Conservation (phyloP, 805 yeast species). For the Yarrowia divulgata region DNA sequence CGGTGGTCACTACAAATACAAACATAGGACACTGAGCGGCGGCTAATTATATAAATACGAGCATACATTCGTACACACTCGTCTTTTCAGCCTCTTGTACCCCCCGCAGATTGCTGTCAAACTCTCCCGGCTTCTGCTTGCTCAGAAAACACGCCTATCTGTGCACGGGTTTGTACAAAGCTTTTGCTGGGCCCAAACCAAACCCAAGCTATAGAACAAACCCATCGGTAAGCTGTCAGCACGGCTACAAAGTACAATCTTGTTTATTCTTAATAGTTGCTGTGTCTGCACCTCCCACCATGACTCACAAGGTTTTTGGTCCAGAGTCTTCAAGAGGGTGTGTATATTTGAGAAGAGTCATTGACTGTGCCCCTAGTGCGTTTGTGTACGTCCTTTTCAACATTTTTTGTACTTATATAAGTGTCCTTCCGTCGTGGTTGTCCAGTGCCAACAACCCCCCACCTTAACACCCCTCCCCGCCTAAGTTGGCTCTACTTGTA, state of each 20-base stretch:
- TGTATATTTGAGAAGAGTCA: too few relatives aligned
- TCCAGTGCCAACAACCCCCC: not conserved
- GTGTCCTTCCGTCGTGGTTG: too few relatives aligned
- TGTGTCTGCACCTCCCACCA: conserved; percentile 7
- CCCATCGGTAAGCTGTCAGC: not conserved
- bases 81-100: too few relatives aligned
- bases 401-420: too few relatives aligned
- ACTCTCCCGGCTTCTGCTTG: not conserved
- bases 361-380: too few relatives aligned
- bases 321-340: not conserved
- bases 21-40: too few relatives aligned
- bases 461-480: not conserved
- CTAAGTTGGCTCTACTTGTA: not conserved
- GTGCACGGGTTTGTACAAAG: not conserved
- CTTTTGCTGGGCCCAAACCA: not conserved
- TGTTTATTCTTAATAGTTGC: conserved; percentile 24
- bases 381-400: too few relatives aligned
- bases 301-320: conserved; percentile 24
- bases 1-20: too few relatives aligned
- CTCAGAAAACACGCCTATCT: not conserved
- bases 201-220: not conserved
- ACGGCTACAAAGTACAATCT: conserved; percentile 9
- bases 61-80: too few relatives aligned
- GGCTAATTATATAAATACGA: too few relatives aligned
- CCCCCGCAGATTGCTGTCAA: not conserved